Evolutionary conservation across 495 filamentous ascomycete species (phyloP).

Genomic region (Penicillium daleae): DNA sequence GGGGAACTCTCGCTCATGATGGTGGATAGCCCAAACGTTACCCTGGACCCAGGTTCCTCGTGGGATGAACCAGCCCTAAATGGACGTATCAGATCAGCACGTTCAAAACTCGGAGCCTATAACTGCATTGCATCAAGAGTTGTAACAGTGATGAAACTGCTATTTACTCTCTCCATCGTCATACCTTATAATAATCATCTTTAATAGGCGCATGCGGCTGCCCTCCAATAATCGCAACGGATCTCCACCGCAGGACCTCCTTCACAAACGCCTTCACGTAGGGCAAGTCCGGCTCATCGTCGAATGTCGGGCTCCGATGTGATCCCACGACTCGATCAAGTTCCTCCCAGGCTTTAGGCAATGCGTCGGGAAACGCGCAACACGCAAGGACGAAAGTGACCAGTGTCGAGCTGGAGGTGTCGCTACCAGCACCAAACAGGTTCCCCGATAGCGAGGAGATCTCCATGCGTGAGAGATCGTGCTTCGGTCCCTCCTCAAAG

Average conservation of each 20-base stretch:
- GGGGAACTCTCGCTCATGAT: constrained; percentile 47
- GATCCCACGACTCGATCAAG: constrained; percentile 28
- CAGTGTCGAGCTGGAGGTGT: constrained; percentile 41
- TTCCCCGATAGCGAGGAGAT: constrained; percentile 37
- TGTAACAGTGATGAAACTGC: no score
- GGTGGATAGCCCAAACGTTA: constrained; percentile 44
- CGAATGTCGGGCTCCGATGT: constrained; percentile 25
- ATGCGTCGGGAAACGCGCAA: constrained; percentile 42
- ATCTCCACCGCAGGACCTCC: constrained; percentile 44
- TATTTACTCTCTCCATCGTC: no score
- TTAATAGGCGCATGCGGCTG: constrained; percentile 57
- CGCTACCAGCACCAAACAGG: constrained; percentile 42
- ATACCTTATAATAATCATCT: constrained; percentile 54
- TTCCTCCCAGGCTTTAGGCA: constrained; percentile 50
- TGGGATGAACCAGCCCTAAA: constrained; percentile 30
- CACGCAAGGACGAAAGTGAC: constrained; percentile 46
- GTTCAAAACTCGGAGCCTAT: no score
- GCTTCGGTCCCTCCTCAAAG: constrained; percentile 42
- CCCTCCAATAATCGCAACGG: constrained; percentile 36
- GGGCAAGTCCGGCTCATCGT: constrained; percentile 35
- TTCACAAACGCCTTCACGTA: constrained; percentile 43
- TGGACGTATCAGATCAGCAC: constrained; percentile 13
- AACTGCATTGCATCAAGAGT: no score
- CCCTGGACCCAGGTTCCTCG: constrained; percentile 31
- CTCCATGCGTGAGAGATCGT: constrained; percentile 39